A percentile compares a stretch with the other conserved stretches of the same genome.
These are phyloP conservation scores for Herpotrichia juniperi DNA, from an alignment of 2,329 filamentous ascomycete species.

Conservation along the genomic window DNA sequence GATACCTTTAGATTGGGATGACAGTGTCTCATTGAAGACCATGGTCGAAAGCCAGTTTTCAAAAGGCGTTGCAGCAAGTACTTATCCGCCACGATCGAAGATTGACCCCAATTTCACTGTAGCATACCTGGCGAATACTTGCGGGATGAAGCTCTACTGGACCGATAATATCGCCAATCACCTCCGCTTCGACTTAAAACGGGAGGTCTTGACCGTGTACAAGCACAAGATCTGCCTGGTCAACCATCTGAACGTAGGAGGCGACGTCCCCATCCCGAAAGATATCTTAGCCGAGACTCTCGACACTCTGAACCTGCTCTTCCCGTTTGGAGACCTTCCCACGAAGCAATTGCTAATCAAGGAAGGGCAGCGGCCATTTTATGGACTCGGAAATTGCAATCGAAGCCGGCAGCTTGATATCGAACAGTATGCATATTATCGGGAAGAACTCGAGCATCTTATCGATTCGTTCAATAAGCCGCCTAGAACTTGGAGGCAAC, in stretches of 20 bases:
- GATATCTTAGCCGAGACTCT: slow-evolving; percentile 15
- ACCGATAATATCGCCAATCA: slow-evolving; percentile 14
- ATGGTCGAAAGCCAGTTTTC: slow-evolving; percentile 6
- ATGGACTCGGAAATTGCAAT: slow-evolving; percentile 10
- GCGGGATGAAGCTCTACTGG: slow-evolving; percentile 16
- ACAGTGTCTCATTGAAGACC: slow-evolving; percentile 4
- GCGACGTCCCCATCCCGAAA: slow-evolving; percentile 6
- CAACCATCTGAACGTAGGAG: slow-evolving; percentile 7
- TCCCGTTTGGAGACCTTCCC: slow-evolving; percentile 13
- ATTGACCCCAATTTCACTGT: slow-evolving; percentile 16
- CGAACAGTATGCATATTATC: slow-evolving; percentile 13
- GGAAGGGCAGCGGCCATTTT: slow-evolving; percentile 10
- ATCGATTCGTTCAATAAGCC: slow-evolving; percentile 12
- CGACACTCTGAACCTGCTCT: slow-evolving; percentile 17
- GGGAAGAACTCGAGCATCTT: slow-evolving; percentile 13
- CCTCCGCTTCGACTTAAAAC: slow-evolving; percentile 5
- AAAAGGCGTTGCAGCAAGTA: background rate
- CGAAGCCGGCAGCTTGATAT: slow-evolving; percentile 9
- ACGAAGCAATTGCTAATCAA: slow-evolving; percentile 14
- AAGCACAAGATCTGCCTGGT: slow-evolving; percentile 17
- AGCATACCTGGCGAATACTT: slow-evolving; percentile 15
- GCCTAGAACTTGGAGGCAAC: slow-evolving; percentile 15
- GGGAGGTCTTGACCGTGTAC: slow-evolving; percentile 11
- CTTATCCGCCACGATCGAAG: background rate
- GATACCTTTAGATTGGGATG: slow-evolving; percentile 10